A percentile compares a stretch with the other conserved stretches of the same genome.
These are phyloP conservation scores for Novymonas esmeraldas DNA, from an alignment of 208 protist species.

Conservation along the genomic window DNA sequence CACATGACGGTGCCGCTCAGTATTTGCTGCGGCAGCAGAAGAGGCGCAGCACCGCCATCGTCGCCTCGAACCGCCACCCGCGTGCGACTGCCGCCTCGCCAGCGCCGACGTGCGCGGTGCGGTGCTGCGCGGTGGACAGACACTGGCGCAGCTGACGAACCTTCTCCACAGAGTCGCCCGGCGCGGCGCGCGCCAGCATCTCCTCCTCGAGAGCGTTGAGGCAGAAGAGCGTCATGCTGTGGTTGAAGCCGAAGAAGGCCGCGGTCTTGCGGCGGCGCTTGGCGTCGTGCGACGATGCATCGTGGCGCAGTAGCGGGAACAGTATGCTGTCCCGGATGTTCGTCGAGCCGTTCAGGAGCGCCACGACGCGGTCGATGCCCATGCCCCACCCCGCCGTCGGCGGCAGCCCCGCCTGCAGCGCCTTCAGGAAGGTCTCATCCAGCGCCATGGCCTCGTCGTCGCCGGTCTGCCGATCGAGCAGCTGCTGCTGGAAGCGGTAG, in stretches of 20 bases:
- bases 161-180: constrained; percentile 49
- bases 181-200: constrained; percentile 56
- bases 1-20: too few relatives aligned
- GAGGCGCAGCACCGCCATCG: constrained; percentile 67
- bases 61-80: constrained; percentile 61
- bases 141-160: constrained; percentile 67
- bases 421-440: constrained; percentile 94
- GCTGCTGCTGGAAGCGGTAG: constrained; percentile 93
- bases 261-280: constrained; percentile 76
- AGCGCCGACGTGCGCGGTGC: constrained; percentile 10
- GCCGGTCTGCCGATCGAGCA: constrained; percentile 79
- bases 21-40: constrained; percentile 57
- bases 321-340: constrained; percentile 90
- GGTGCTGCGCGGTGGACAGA: constrained; percentile 45
- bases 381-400: constrained; percentile 96
- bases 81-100: constrained; percentile 19
- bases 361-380: constrained; percentile 95
- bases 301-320: constrained; percentile 84
- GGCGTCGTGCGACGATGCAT: constrained; percentile 73
- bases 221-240: constrained; percentile 86
- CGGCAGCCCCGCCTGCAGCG: constrained; percentile 95
- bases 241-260: constrained; percentile 83
- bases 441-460: constrained; percentile 94
- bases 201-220: constrained; percentile 81
- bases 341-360: constrained; percentile 91